phyloP scores from a whole-genome alignment of 257 asterid species.

The Striga asiatica region DNA sequence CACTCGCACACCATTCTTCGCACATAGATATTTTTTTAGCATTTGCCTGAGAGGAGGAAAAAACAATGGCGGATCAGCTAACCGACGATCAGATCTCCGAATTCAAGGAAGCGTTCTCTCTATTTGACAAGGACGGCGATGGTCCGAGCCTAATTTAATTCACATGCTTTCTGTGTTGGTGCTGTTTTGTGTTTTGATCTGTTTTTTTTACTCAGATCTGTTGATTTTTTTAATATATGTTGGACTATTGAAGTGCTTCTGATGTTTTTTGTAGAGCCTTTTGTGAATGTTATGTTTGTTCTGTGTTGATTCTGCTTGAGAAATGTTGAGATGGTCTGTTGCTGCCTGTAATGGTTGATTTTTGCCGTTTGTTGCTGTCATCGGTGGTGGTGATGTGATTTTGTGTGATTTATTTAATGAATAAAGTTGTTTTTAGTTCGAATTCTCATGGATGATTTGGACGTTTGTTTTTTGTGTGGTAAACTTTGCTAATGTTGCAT shows the following conservation, averaged over 20 bases:
- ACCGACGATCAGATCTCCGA: constrained; percentile 38
- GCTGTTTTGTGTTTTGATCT: constrained; percentile 5
- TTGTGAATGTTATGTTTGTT: constrained; percentile 9
- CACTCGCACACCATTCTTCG: constrained; percentile 3
- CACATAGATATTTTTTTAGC: constrained; percentile 12
- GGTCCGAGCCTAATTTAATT: constrained; percentile 21
- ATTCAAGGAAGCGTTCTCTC: constrained; percentile 42
- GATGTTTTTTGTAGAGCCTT: constrained; percentile 1
- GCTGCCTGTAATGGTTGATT: constrained; percentile 3
- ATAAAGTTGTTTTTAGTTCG: too few relatives aligned
- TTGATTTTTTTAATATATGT: background rate
- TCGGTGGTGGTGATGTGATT: too few relatives aligned
- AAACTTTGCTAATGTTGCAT: too few relatives aligned
- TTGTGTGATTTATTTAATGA: too few relatives aligned
- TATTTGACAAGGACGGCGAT: constrained; percentile 42
- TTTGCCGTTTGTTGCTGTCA: background rate
- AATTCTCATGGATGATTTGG: too few relatives aligned
- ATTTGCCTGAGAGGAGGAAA: constrained; percentile 11
- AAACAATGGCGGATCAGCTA: constrained; percentile 33
- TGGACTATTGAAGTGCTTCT: too few relatives aligned
- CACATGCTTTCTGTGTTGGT: background rate
- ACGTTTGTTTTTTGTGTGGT: too few relatives aligned
- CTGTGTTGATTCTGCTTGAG: constrained; percentile 10
- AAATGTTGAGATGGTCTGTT: constrained; percentile 17
- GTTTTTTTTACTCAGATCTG: constrained; percentile 12